These are phyloP conservation scores for Stenocarpella maydis DNA, from an alignment of 2,329 filamentous ascomycete genomes.

Conservation along the genomic window DNA sequence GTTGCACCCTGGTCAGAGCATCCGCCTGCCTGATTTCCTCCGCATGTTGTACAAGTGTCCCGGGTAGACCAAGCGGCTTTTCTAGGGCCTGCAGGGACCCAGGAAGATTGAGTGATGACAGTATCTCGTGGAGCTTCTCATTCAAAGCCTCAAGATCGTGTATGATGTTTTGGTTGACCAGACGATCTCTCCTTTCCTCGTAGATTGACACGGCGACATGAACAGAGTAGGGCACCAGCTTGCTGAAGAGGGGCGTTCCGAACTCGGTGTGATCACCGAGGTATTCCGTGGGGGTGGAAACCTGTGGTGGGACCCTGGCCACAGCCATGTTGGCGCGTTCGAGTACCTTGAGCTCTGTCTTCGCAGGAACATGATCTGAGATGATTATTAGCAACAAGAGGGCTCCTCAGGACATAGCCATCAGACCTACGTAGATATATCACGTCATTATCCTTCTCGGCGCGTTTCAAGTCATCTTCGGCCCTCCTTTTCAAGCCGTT, in stretches of 20 bases:
- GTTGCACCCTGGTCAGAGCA: constrained; percentile 77
- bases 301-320: constrained; percentile 79
- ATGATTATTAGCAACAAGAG: constrained; percentile 42
- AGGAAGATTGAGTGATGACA: constrained; percentile 86
- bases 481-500: constrained; percentile 84
- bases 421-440: constrained; percentile 82
- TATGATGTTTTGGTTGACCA: constrained; percentile 88
- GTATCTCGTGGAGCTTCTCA: constrained; percentile 77
- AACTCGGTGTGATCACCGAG: constrained; percentile 83
- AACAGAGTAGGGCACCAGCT: constrained; percentile 93
- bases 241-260: constrained; percentile 85
- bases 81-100: constrained; percentile 94
- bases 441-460: constrained; percentile 95
- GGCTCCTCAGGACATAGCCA: neutral
- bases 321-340: constrained; percentile 91
- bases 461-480: constrained; percentile 86
- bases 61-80: constrained; percentile 90
- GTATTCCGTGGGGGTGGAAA: constrained; percentile 80
- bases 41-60: constrained; percentile 84
- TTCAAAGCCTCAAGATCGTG: constrained; percentile 85
- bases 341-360: constrained; percentile 84
- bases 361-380: constrained; percentile 79
- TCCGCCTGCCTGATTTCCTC: constrained; percentile 94
- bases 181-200: constrained; percentile 86
- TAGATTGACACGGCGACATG: constrained; percentile 96